Conservation (phyloP, 768 basidiomycete species). For the Suillus weaverae region DNA sequence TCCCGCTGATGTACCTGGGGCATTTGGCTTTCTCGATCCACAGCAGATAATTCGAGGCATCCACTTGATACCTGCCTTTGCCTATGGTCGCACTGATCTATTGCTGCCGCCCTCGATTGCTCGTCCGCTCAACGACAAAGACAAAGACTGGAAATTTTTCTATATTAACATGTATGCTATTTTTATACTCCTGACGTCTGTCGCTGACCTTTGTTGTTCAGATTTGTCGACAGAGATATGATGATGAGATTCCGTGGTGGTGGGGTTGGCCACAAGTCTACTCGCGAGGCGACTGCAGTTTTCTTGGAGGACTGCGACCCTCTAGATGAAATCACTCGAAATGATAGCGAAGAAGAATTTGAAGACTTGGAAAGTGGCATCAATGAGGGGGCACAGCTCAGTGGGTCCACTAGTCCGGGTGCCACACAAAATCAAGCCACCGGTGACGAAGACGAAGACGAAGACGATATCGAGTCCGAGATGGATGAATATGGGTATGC, state of each 20-base stretch:
- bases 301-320: too few relatives aligned
- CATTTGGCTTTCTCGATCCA: conserved; percentile 20
- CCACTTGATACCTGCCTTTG: conserved; percentile 24
- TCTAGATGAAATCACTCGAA: background rate
- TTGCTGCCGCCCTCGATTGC: conserved; percentile 19
- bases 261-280: conserved; percentile 32
- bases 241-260: conserved; percentile 34
- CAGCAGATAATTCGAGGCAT: conserved; percentile 10
- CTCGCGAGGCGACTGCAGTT: background rate
- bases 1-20: background rate
- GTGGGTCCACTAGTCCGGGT: too few relatives aligned
- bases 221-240: conserved; percentile 45
- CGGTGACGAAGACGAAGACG: too few relatives aligned
- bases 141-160: conserved; percentile 30
- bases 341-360: background rate
- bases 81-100: conserved; percentile 11
- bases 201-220: conserved; percentile 23
- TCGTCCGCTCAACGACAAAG: conserved; percentile 9
- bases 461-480: background rate
- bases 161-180: conserved; percentile 31
- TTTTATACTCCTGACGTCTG: conserved; percentile 20
- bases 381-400: too few relatives aligned
- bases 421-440: too few relatives aligned
- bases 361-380: too few relatives aligned
- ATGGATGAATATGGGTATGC: background rate